phyloP scores from a whole-genome alignment of 2,329 filamentous ascomycete genomes.

The Beauveria caledonica region DNA sequence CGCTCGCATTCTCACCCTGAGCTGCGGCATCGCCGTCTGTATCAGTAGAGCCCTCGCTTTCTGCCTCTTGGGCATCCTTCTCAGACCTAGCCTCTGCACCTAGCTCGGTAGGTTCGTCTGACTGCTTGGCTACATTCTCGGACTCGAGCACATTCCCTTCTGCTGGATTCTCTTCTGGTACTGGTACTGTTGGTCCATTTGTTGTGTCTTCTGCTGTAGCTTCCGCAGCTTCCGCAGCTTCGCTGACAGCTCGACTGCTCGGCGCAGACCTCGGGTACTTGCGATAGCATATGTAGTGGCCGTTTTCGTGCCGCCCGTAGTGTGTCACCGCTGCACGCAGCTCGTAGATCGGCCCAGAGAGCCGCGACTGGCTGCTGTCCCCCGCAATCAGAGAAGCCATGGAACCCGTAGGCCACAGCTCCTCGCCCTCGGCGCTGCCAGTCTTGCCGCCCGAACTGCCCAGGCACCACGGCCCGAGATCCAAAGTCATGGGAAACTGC shows the following conservation, averaged over 20 bases:
- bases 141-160: neutral
- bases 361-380: conserved; percentile 38
- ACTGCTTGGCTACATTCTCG: neutral
- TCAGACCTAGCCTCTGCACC: neutral
- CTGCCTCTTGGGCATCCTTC: neutral
- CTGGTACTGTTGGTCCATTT: neutral
- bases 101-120: neutral
- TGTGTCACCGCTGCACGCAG: conserved; percentile 82
- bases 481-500: conserved; percentile 63
- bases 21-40: neutral
- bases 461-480: conserved; percentile 79
- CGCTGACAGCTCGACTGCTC: neutral
- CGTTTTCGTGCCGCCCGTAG: conserved; percentile 85
- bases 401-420: conserved; percentile 65
- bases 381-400: conserved; percentile 65
- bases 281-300: conserved; percentile 89
- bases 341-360: conserved; percentile 59
- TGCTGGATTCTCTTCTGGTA: neutral
- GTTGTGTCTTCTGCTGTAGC: neutral
- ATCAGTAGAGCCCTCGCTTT: neutral
- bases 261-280: conserved; percentile 45
- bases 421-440: conserved; percentile 28
- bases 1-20: neutral
- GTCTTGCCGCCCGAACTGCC: conserved; percentile 38
- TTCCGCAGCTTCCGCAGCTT: neutral